Base-by-base conservation (phyloP, 2,329 filamentous ascomycete genomes). In the Aureobasidium lini region DNA sequence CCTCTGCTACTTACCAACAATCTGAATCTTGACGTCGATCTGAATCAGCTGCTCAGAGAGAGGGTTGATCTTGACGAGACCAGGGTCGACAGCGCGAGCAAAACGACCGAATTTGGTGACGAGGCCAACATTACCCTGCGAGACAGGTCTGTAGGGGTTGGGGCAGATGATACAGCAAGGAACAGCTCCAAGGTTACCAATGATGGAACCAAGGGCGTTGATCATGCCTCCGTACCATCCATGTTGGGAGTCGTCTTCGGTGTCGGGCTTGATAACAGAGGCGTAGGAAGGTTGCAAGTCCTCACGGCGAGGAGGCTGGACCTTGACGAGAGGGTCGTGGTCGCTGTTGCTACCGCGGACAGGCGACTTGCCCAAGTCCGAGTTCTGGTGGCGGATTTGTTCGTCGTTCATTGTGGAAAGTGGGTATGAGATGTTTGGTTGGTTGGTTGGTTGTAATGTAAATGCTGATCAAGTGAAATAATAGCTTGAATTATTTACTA, bases 11-110 rank as follows among this genome's bases (percentile, higher is more conserved):
- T 59, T 75, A 79, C 77, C 81, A 73, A 95, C 90, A 65, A 96
- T 96, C 78, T 99, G 94, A 67, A 97, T 96, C 85, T 97, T 99
- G 77, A 99, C 94, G 73, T 99, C 94, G 71, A 99, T 88, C 69
- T 95, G 90, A 66, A 90, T 87, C 43, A 99, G 82, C 61, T 81
- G 84, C 80, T 99, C 94, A 68, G 88, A 93, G 58, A 97, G 84
- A 3, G 93, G 93, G 78, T 99, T 99, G 80, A 99, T 86, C 80
- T 95, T 95, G 75, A 97, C 90, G 34, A 99, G 86, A 72, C 94
- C 94, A 2, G 94, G 94, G 73, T 99, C 94, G 65, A 97, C 93
- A 10, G 94, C 91, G 74, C 92, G 89, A 75, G 95, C 90, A 77
- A 99, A 97, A 64, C 86, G 82, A 66, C 94, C 94, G 66, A 99